Base-by-base conservation (phyloP, 106 monocot species). In the Acanthochlamys bracteata region DNA sequence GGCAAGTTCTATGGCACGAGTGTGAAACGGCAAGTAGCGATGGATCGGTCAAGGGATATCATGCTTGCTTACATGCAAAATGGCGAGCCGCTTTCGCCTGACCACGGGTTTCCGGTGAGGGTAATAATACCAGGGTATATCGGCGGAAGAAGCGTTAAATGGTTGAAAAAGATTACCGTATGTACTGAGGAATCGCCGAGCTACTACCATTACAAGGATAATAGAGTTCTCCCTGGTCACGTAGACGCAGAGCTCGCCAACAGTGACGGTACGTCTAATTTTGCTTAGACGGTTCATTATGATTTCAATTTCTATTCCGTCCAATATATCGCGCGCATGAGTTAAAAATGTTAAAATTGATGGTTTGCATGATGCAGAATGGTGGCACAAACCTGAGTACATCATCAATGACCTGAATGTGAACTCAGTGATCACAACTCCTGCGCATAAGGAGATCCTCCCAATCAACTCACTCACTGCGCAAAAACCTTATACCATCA, bases 381-480 rank as follows among this genome's bases (percentile, higher is more conserved):
- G 95, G 95, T 96, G 95, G 95, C 90, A 96, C 71, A 96, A 88
- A 65, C 90, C 82, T 64, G 95, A 96, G 74, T 77, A 96, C 65
- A 96, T 96, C 70, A 90, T 96, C 65, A 91, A 96, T 42, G 95
- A 96, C 80, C 71, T 96, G 19, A 96, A 91, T 78, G 77, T 88
- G 16, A 96, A 96, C 70, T 96, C 95, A 39, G 95, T 83, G 26
- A 91, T 96, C 64, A 96, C 95, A 26, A 80, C 95, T 13, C 95
- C 95, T 3, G 70, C 60, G 0, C 95, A 96, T 55, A 84, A 81
- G 21, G 88, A 91, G 76, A 68, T 88, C 25, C 74, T 96, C 0
- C 85, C 87, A 0, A 85, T 96, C 65, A 85, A 84, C 60, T 65
- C 78, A 3, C 8, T 66, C 13, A 84, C 80, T 15, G 61, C 73